These are phyloP conservation scores for Crucibulum laeve DNA, from an alignment of 768 basidiomycete genomes.

Conservation along the genomic window DNA sequence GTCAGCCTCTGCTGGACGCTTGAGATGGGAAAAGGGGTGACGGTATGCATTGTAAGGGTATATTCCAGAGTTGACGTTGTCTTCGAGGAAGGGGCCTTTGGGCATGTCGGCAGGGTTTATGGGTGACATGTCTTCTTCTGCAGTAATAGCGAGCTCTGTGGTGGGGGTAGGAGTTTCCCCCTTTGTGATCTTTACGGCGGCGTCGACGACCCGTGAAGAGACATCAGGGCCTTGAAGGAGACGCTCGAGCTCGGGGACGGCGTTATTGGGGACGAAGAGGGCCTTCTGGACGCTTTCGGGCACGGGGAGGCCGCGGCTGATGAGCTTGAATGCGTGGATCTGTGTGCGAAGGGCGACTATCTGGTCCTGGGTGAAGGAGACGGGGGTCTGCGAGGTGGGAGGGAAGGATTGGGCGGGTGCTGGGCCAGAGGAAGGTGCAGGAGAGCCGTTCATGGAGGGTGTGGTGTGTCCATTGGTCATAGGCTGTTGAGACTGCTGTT, in stretches of 20 bases:
- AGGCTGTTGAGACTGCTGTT: constrained; percentile 23
- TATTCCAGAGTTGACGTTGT: constrained; percentile 73
- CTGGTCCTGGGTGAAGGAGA: constrained; percentile 76
- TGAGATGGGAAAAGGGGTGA: constrained; percentile 79
- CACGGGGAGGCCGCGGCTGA: constrained; percentile 61
- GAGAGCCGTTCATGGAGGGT: constrained; percentile 36
- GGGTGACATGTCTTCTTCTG: constrained; percentile 41
- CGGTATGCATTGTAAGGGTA: constrained; percentile 92
- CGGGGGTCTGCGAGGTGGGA: constrained; percentile 61
- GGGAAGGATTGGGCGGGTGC: constrained; percentile 46
- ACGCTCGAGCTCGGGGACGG: constrained; percentile 61
- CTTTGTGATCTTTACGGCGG: constrained; percentile 70
- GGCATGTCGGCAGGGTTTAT: constrained; percentile 59
- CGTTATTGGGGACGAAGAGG: constrained; percentile 59
- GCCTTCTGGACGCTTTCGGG: constrained; percentile 69
- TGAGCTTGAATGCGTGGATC: constrained; percentile 76
- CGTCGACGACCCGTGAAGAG: constrained; percentile 63
- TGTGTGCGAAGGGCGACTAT: constrained; percentile 75
- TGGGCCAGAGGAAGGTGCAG: constrained; percentile 42
- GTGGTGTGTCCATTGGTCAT: constrained; percentile 48
- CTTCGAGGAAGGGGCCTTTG: constrained; percentile 74
- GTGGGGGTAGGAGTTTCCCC: constrained; percentile 31
- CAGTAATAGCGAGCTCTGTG: constrained; percentile 44
- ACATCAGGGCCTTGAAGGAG: constrained; percentile 58
- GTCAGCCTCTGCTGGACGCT: constrained; percentile 56